Evolutionary conservation across 106 monocot genomes (phyloP), one percentile per base, ranked within the genome.

Genomic region (Gastrodia elata): DNA sequence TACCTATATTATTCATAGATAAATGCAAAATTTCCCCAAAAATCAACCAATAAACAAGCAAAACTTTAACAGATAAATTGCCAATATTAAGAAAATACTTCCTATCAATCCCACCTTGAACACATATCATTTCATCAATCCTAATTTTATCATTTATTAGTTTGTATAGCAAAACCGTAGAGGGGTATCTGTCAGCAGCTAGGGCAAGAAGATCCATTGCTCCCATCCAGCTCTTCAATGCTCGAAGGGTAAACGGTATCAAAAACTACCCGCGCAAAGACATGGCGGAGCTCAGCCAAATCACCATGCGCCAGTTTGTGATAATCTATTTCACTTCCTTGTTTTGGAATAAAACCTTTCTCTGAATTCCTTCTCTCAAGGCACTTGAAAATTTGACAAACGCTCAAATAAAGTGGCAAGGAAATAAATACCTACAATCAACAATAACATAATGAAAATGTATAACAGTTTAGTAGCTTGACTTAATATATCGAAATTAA

Each of bases 181-280:
- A n/a, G n/a, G n/a, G n/a, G n/a, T n/a, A n/a, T n/a, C n/a, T 52
- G 8, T 61, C 28, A 61, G 9, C 59, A 28, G 14, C 9, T 30
- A 61, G 59, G 2, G 3, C 28, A 28, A 61, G 11, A 36, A 71
- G 64, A 36, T 52, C 42, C 33, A n/a, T n/a, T n/a, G 8, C 18
- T 36, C 26, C 4, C 9, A 28, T 75, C 52, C 33, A 73, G 33
- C 16, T 75, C 38, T 26, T 88, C 80, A 16, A 73, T 55, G 37
- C 82, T 80, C 2, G 77, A 77, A 22, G 96, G 96, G 44, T 84
- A 97, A 28, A 90, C 69, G 4, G 96, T 88, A 69, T 92, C 92
- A 39, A 97, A 90, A 48, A 97, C 85, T 22, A 97, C 88, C 68
- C 87, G 76, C 0, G 96, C 85, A 67, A 97, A 82, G 22, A 90